Evolutionary conservation across 2,329 filamentous ascomycete species (phyloP), one percentile per base, ranked within the genome.

Genomic region (Leptodontidium sp.): DNA sequence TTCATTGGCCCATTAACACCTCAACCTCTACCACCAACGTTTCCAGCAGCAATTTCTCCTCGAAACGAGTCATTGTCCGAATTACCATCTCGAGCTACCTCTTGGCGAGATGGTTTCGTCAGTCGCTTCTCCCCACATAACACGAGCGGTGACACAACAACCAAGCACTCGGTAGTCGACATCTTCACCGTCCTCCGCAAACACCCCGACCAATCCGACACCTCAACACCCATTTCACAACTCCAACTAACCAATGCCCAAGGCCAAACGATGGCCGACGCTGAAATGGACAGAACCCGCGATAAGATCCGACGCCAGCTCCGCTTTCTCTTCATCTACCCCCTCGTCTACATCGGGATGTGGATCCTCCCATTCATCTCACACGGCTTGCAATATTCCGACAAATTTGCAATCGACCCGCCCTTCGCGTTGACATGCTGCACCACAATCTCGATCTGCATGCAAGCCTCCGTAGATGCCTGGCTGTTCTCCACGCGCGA

Each of bases 251-350:
- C 74, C 5, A 75, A 77, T 45, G 75, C 74, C 14, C 64, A 67
- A 24, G 74, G 74, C 9, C 74, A 77, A 32, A 76, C 76, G 21
- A 71, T 78, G 7, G 77, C 75, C 0, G 76, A 78, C 1, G 76
- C 76, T 2, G 74, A 78, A 59, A 77, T 81, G 73, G 78, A 85
- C 9, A 72, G 73, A 3, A 77, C 77, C 1, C 84, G 88, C 14
- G 81, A 84, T 17, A 86, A 85, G 68, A 89, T 92, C 68, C 85
- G 87, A 55, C 86, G 89, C 11, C 91, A 94, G 75, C 84, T 94
- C 1, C 87, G 90, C 40, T 85, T 91, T 38, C 83, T 94, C 21
- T 93, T 94, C 79, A 88, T 93, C 59, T 95, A 95, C 77, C 92
- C 92, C 0, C 77, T 90, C 21, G 85, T 91, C 4, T 94, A 95